phyloP scores from a whole-genome alignment of 352 stramenopile species.

The Pythium vanterpoolii region DNA sequence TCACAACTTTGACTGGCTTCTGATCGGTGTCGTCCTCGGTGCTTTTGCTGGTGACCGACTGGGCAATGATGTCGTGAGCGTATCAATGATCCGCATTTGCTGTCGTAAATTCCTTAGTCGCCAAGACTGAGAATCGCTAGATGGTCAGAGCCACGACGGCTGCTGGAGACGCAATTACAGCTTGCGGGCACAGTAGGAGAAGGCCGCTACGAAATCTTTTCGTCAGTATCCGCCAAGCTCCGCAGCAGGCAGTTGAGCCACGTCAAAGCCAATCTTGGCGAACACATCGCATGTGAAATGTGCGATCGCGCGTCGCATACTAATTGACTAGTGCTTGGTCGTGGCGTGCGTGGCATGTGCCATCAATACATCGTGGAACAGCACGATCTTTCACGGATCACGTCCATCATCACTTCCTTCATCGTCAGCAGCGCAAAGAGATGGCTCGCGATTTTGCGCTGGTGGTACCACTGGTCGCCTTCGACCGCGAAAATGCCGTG shows the following conservation, averaged over 20 bases:
- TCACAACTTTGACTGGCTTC: conserved; percentile 24
- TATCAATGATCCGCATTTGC: conserved; percentile 38
- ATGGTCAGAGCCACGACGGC: conserved; percentile 33
- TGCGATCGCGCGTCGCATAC: conserved; percentile 15
- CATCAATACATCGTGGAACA: conserved; percentile 11
- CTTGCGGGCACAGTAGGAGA: conserved; percentile 14
- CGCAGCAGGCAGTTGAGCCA: conserved; percentile 40
- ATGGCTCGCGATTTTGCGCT: conserved; percentile 80
- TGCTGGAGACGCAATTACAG: conserved; percentile 29
- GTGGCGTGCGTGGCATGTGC: conserved; percentile 1
- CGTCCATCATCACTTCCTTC: conserved; percentile 33
- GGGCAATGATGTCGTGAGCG: conserved; percentile 41
- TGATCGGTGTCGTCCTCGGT: neutral
- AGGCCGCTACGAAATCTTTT: conserved; percentile 20
- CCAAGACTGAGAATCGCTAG: conserved; percentile 35
- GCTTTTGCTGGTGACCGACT: conserved; percentile 38
- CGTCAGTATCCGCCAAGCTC: conserved; percentile 9
- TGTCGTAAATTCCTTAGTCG: conserved; percentile 38
- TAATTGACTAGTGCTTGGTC: conserved; percentile 1
- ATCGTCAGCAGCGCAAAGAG: conserved; percentile 71
- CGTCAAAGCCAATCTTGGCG: conserved; percentile 57
- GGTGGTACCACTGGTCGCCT: conserved; percentile 51
- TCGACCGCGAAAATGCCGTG: conserved; percentile 65
- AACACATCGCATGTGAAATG: conserved; percentile 55
- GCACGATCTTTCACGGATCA: conserved; percentile 22